These are phyloP conservation scores for Elaeis guineensis DNA, from an alignment of 176 grass and related monocot genomes.

Conservation along the genomic window DNA sequence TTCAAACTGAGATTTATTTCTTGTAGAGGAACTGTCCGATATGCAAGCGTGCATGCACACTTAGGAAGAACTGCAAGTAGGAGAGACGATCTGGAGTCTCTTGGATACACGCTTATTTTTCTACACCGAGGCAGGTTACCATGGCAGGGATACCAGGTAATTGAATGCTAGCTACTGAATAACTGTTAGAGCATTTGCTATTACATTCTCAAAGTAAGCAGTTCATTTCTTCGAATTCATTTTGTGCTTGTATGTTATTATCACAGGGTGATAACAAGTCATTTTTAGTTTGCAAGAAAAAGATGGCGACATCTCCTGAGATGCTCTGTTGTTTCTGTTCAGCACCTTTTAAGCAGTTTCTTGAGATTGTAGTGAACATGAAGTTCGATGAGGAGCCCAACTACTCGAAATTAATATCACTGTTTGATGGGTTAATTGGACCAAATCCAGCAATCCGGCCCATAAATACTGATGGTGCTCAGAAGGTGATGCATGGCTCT, in stretches of 20 bases:
- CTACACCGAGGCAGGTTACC: constrained; percentile 79
- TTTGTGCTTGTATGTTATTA: neutral
- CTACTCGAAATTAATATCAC: constrained; percentile 73
- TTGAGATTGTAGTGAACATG: constrained; percentile 76
- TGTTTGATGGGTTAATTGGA: constrained; percentile 76
- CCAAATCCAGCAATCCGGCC: constrained; percentile 71
- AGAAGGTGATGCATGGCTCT: constrained; percentile 33
- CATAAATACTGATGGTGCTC: constrained; percentile 75
- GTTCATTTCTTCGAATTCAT: too few species aligned
- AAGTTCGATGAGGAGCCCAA: constrained; percentile 94
- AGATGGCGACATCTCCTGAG: constrained; percentile 73
- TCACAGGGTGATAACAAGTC: constrained; percentile 84
- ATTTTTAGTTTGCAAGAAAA: constrained; percentile 93
- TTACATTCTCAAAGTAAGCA: too few species aligned
- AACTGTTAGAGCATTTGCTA: too few species aligned
- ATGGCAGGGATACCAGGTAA: constrained; percentile 89
- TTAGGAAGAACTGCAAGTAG: constrained; percentile 87
- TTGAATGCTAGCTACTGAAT: neutral
- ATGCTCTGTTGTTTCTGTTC: constrained; percentile 65
- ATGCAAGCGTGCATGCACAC: constrained; percentile 86
- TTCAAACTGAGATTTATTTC: constrained; percentile 13
- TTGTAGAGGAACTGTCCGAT: constrained; percentile 77
- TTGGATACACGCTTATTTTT: constrained; percentile 84
- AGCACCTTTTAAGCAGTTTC: constrained; percentile 69
- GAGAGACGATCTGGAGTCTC: constrained; percentile 83